Evolutionary conservation across 495 filamentous ascomycete genomes (phyloP), one percentile per base, ranked within the genome.

Genomic region (Penicillium simplicissimum): DNA sequence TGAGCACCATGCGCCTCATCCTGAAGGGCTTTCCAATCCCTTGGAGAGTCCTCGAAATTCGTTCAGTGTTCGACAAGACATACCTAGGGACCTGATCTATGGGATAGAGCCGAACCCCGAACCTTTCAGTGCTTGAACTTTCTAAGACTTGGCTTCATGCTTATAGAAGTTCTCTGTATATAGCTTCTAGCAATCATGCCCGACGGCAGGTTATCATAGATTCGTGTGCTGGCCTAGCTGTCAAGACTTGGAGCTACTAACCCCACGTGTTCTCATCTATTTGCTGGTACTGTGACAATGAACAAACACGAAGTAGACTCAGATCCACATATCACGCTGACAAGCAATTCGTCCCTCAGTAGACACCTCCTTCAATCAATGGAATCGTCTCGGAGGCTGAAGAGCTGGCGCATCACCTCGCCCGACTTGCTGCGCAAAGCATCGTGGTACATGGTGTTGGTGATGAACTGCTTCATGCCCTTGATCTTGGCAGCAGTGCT

Each of bases 381-480:
- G 19, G 80, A 82, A 59, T 93, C 91, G 67, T 91, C 87, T 59
- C 87, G 79, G 71, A 96, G 67, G 58, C 79, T 82, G 68, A 92
- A 93, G 23, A 94, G 72, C 61, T 86, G 81, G 55, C 79, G 82
- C 68, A 93, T 78, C 6, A 97, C 80, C 56, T 93, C 90, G 35
- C 92, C 90, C 33, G 85, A 81, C 73, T 83, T 90, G 51, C 79
- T 79, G 45, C 91, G 78, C 25, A 97, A 60, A 0, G 88, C 95
- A 65, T 96, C 88, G 70, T 98, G 94, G 63, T 93, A 92, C 81
- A 96, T 82, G 17, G 79, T 77, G 70, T 96, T 97, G 59, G 93
- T 96, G 67, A 95, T 85, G 62, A 87, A 91, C 45, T 88, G 87
- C 76, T 93, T 92, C 65, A 84, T 88, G 0, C 87, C 88, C 70